These are phyloP conservation scores for Taphrina wiesneri DNA, from an alignment of 1,139 yeast genomes.

Conservation along the genomic window DNA sequence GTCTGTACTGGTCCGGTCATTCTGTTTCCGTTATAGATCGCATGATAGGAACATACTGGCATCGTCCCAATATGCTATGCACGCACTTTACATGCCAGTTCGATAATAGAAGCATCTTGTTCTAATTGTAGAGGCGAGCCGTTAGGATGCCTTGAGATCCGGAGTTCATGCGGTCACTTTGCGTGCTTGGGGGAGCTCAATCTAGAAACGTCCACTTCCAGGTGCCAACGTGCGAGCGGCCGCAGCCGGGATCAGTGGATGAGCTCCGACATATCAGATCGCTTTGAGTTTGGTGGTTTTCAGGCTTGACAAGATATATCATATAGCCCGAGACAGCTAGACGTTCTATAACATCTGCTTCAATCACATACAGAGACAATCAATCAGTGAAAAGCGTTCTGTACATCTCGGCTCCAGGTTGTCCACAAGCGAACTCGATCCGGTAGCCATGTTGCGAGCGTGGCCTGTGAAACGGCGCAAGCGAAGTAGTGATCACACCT, in stretches of 20 bases:
- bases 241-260: neutral
- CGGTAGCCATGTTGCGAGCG: neutral
- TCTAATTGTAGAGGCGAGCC: neutral
- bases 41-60: too few relatives aligned
- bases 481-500: neutral
- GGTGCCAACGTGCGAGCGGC: neutral
- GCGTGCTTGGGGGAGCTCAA: neutral
- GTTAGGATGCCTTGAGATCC: neutral
- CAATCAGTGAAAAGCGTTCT: neutral
- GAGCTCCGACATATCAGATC: constrained; percentile 21
- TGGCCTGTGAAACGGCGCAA: neutral
- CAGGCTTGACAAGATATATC: neutral
- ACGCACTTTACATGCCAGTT: too few relatives aligned
- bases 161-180: constrained; percentile 1
- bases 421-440: too few relatives aligned
- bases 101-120: too few relatives aligned
- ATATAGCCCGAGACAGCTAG: neutral
- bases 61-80: too few relatives aligned
- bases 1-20: too few relatives aligned
- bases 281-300: constrained; percentile 2
- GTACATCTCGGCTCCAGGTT: neutral
- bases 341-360: too few relatives aligned
- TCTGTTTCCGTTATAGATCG: too few relatives aligned
- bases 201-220: too few relatives aligned
- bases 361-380: neutral